Conservation (phyloP, 306 rosid species). For the Myrica gale region DNA sequence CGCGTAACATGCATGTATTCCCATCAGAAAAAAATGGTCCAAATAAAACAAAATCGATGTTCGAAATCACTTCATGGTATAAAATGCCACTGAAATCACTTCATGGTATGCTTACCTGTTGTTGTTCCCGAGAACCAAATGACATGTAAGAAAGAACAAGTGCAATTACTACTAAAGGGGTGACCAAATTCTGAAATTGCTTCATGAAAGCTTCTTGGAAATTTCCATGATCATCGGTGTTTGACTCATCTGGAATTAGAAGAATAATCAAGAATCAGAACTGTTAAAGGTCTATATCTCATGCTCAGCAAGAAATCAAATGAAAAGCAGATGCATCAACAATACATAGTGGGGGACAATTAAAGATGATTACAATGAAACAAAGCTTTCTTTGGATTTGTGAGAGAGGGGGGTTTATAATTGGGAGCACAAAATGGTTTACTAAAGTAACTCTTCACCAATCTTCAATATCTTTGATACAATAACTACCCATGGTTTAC, state of each 20-base stretch:
- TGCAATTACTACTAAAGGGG: constrained; percentile 59
- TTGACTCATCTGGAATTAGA: constrained; percentile 62
- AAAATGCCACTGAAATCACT: background rate
- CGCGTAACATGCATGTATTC: too few relatives aligned
- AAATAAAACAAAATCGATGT: too few relatives aligned
- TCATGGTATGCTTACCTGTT: constrained; percentile 55
- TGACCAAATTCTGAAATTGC: constrained; percentile 49
- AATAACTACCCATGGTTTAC: too few relatives aligned
- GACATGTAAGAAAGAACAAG: constrained; percentile 55
- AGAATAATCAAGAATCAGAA: constrained; percentile 15
- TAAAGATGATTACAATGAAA: background rate
- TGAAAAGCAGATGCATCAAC: constrained; percentile 4
- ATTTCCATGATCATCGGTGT: constrained; percentile 56
- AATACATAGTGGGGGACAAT: constrained; percentile 8
- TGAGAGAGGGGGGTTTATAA: background rate
- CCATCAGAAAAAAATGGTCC: too few relatives aligned
- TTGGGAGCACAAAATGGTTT: constrained; percentile 5
- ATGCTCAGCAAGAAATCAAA: background rate
- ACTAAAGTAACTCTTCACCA: constrained; percentile 14
- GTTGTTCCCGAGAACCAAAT: constrained; percentile 58
- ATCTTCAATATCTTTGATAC: background rate
- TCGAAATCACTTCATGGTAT: too few relatives aligned
- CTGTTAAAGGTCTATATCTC: constrained; percentile 2
- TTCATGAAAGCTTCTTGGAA: constrained; percentile 58
- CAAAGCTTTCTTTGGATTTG: background rate